phyloP scores from a whole-genome alignment of 192 early-diverging fungal genomes.

The Rhizophlyctis rosea region DNA sequence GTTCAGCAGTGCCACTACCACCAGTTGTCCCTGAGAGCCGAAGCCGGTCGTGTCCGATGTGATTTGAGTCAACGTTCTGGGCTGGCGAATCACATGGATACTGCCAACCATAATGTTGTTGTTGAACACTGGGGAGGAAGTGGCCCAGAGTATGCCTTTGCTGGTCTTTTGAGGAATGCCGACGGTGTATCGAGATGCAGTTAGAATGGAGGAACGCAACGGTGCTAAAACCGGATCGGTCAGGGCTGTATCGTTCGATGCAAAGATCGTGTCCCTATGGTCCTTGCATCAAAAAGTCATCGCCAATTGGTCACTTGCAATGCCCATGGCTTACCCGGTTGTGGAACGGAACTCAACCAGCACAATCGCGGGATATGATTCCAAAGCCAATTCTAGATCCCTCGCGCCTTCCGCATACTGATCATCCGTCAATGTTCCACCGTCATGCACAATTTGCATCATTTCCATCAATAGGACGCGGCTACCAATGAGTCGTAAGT shows the following conservation, averaged over 20 bases:
- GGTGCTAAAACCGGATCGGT: not conserved
- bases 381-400: not conserved
- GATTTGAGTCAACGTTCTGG: not conserved
- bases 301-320: not conserved
- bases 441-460: not conserved
- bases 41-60: not conserved
- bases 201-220: not conserved
- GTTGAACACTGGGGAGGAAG: not conserved
- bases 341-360: not conserved
- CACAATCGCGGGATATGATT: not conserved
- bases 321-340: not conserved
- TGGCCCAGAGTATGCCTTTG: not conserved
- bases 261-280: not conserved
- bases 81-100: not conserved
- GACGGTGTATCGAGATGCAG: not conserved
- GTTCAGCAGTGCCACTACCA: not conserved
- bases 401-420: not conserved
- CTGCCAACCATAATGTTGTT: not conserved
- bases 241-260: not conserved
- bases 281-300: not conserved
- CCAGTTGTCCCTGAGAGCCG: not conserved
- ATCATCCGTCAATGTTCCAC: not conserved
- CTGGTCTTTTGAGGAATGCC: not conserved
- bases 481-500: not conserved
- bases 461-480: not conserved